Evolutionary conservation across 805 yeast species (phyloP).

Genomic region (Candida tibetensis): DNA sequence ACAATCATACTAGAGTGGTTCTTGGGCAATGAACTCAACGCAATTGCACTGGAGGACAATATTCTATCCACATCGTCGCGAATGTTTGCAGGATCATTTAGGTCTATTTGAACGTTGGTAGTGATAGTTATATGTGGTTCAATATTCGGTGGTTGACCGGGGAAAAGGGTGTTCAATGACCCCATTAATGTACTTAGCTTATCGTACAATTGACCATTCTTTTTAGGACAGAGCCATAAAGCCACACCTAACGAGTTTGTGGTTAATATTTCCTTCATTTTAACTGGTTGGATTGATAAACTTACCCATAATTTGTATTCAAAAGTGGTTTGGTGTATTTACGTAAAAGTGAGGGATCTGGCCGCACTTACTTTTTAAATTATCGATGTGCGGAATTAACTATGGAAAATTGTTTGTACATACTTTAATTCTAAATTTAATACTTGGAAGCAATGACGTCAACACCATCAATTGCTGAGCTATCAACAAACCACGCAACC

Average conservation of each 20-base stretch:
- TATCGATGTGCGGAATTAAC: too few species aligned
- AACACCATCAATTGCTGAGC: slow-evolving; percentile 70
- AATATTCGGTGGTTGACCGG: slow-evolving; percentile 60
- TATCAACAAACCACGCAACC: slow-evolving; percentile 82
- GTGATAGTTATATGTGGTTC: slow-evolving; percentile 80
- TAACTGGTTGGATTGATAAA: background rate
- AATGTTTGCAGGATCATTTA: slow-evolving; percentile 32
- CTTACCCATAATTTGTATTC: slow-evolving; percentile 5
- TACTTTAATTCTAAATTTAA: too few species aligned
- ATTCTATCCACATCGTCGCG: slow-evolving; percentile 58
- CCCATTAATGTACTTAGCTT: slow-evolving; percentile 56
- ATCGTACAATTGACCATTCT: slow-evolving; percentile 51
- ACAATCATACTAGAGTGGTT: slow-evolving; percentile 39
- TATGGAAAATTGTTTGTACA: too few species aligned
- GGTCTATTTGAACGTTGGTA: slow-evolving; percentile 50
- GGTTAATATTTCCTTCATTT: slow-evolving; percentile 3
- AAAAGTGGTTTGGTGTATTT: too few species aligned
- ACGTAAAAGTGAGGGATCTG: slow-evolving; percentile 1
- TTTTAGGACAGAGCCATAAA: slow-evolving; percentile 73
- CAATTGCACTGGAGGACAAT: slow-evolving; percentile 57
- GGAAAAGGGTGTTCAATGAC: slow-evolving; percentile 69
- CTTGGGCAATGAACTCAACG: slow-evolving; percentile 42
- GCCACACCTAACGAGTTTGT: slow-evolving; percentile 43
- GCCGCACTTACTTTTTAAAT: too few species aligned
- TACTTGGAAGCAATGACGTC: slow-evolving; percentile 39